Base-by-base conservation (phyloP, 2,329 filamentous ascomycete genomes). In the Beauveria bassiana region DNA sequence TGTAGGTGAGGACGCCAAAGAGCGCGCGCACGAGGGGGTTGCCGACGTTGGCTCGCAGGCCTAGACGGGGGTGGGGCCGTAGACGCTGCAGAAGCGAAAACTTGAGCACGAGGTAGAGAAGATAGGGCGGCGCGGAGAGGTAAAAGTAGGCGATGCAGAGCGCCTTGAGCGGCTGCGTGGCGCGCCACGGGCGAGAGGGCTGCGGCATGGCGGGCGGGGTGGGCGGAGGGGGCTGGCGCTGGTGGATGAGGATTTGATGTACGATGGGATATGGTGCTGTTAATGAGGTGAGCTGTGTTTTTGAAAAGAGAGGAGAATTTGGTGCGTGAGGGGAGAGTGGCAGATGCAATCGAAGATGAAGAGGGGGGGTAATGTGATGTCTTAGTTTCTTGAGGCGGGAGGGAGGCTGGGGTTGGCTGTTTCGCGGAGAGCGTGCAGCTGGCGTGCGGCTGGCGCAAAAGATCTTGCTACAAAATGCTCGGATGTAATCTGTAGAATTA, bases 101-200 rank as follows among this genome's bases (percentile, higher is more conserved):
- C 45, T 62, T 56, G 45, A 56, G 20, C n/a, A 57, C 5, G 20
- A 51, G 40, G 26, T 51, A 62, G 38, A 62, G 9, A 40, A 62
- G 26, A 28, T 57, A 51, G 8, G 54, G 52, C 20, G 60, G 60
- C 46, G 47, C 45, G 8, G 38, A 45, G 14, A 62, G 34, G 26
- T 45, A 34, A 31, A 52, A 62, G 46, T 45, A 56, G 47, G 38
- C 31, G 22, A 62, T 57, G 43, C 49, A 62, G 12, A 62, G 45
- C 7, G 60, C 60, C 53, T 62, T 62, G 53, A 62, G 45, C 26
- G 60, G 60, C 53, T 62, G 60, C 12, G 43, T 49, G 20, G 59
- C 59, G 47, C 46, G 34, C 59, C 59, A 61, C 16, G 52, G 51
- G n/a, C n/a, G 42, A 2, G 42, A 22, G 12, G 54, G 42, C n/a